Evolutionary conservation across 73 alveolate species (phyloP), one percentile per base, ranked within the genome.

Genomic region (Paramecium primaurelia): DNA sequence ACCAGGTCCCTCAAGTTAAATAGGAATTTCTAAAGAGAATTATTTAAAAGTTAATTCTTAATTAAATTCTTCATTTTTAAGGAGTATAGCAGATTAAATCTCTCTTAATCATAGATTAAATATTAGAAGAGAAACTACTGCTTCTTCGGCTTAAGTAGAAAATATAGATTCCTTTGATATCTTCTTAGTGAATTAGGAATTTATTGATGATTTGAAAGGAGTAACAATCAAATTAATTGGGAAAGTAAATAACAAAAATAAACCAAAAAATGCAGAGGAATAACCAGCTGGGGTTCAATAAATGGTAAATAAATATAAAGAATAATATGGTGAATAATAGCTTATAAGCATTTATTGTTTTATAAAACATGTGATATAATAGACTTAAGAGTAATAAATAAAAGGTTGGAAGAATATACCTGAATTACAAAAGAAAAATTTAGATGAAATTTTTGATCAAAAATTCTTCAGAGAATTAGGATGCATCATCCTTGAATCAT

Each of bases 391-490:
- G 8, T n/a, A 80, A 22, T 14, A 40, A 47, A 44, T 80, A 7
- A 40, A 80, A 44, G 58, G 58, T 20, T 80, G 91, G 91, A 80
- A 80, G 16, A 28, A 47, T 14, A 26, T 80, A 22, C 84, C 84
- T 32, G 84, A 32, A 28, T 64, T 49, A 42, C 38, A 45, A 28
- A 22, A n/a, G 11, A 11, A 2, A 22, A 45, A 80, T 42, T 45
- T 80, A 16, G 91, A 80, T 25, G 91, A 80, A 7, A 12, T 47
- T 14, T 26, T 80, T 32, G 44, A 80, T 42, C 12, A 8, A 18
- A 80, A 80, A 47, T 49, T 80, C 47, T 80, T 38, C 25, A 42
- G 91, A 47, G 91, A 80, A 80, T 47, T 80, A 44, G 91, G 91
- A 44, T 22, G 44, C 6, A 49, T 80, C 3, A 22, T 80, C 11